Percentiles rank a stretch among this genome's conserved stretches.
Conservation (phyloP, 768 basidiomycete genomes). For the Mycena sanguinolenta region DNA sequence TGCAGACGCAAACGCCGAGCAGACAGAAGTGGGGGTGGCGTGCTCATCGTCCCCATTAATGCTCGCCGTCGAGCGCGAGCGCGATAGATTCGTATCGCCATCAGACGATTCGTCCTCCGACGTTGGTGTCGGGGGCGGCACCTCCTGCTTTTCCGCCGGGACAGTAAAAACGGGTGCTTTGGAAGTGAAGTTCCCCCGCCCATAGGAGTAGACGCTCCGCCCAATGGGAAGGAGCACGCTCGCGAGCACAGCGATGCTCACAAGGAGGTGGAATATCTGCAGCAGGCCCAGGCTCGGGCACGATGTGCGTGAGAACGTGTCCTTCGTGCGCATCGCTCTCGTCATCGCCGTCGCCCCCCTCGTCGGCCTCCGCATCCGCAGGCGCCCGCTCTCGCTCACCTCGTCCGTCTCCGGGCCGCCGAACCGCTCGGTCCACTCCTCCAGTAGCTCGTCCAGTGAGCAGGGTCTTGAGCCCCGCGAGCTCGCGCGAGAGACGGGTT, state of each 20-base stretch:
- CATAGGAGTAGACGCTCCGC: constrained; percentile 46
- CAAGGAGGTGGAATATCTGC: constrained; percentile 76
- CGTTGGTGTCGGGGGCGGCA: constrained; percentile 2
- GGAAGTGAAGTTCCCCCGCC: too few species aligned
- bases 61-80: constrained; percentile 21
- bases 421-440: constrained; percentile 78
- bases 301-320: constrained; percentile 58
- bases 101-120: constrained; percentile 26
- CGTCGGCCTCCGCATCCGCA: constrained; percentile 56
- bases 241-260: constrained; percentile 73
- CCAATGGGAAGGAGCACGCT: constrained; percentile 56
- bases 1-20: background rate
- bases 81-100: constrained; percentile 27
- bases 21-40: constrained; percentile 6
- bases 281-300: constrained; percentile 57
- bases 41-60: constrained; percentile 19
- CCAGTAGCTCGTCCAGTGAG: constrained; percentile 74
- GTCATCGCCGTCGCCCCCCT: constrained; percentile 67
- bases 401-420: constrained; percentile 85
- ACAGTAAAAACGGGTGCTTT: too few species aligned
- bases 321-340: constrained; percentile 73
- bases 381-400: constrained; percentile 65
- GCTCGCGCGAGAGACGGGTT: constrained; percentile 76
- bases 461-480: constrained; percentile 79
- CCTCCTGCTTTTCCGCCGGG: too few species aligned